These are phyloP conservation scores for Symbiodinium pilosum DNA, from an alignment of 73 alveolate genomes.

Conservation along the genomic window DNA sequence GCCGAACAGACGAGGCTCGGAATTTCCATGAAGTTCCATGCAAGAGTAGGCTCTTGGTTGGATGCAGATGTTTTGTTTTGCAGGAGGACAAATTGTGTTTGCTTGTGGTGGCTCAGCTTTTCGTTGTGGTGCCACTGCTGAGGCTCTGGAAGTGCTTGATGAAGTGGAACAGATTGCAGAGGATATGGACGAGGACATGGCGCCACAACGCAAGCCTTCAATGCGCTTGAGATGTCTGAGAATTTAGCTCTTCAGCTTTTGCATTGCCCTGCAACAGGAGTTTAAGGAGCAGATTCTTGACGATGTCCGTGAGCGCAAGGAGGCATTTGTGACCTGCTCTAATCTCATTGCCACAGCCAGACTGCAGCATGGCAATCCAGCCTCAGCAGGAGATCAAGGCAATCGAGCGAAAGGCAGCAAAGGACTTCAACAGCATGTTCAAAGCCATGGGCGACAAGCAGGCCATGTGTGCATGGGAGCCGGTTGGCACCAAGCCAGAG, in stretches of 20 bases:
- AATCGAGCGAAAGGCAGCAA: constrained; percentile 82
- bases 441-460: constrained; percentile 94
- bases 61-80: too few relatives aligned
- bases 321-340: constrained; percentile 18
- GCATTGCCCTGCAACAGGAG: constrained; percentile 2
- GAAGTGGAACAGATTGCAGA: constrained; percentile 93
- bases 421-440: constrained; percentile 93
- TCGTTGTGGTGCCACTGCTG: background rate
- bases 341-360: background rate
- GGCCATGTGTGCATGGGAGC: background rate
- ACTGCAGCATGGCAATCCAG: background rate
- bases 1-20: constrained; percentile 72
- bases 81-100: too few relatives aligned
- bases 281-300: constrained; percentile 72
- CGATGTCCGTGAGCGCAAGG: constrained; percentile 62
- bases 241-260: background rate
- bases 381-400: constrained; percentile 53
- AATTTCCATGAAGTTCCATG: too few relatives aligned
- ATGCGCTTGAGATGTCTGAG: background rate
- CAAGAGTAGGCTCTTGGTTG: too few relatives aligned
- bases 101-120: too few relatives aligned
- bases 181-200: constrained; percentile 67
- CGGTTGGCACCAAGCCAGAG: background rate
- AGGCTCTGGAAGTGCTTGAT: constrained; percentile 72
- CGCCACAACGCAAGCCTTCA: background rate